These are phyloP conservation scores for Aphanoascus verrucosus DNA, from an alignment of 2,329 filamentous ascomycete genomes.

Conservation along the genomic window DNA sequence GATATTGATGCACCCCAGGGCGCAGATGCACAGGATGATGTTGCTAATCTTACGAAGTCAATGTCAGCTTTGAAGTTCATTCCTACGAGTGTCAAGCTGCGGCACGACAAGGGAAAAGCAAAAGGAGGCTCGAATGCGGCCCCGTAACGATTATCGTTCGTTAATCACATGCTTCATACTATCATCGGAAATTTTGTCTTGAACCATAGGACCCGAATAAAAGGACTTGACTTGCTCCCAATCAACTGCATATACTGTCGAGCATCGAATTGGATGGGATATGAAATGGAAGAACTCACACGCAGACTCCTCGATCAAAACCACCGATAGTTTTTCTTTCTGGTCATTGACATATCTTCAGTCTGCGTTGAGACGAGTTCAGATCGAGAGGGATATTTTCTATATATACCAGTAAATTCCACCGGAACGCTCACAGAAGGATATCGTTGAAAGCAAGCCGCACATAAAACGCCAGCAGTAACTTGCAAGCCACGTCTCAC, in stretches of 20 bases:
- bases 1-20: neutral
- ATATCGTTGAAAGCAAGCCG: too few relatives aligned
- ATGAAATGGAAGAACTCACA: too few relatives aligned
- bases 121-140: neutral
- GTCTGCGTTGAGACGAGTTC: too few relatives aligned
- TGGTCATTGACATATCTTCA: too few relatives aligned
- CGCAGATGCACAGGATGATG: slow-evolving; percentile 22
- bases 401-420: too few relatives aligned
- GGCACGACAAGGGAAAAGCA: slow-evolving; percentile 17
- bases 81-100: slow-evolving; percentile 32
- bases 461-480: neutral
- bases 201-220: neutral
- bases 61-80: slow-evolving; percentile 39
- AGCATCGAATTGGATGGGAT: too few relatives aligned
- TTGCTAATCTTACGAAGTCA: slow-evolving; percentile 32
- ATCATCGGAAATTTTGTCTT: neutral
- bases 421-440: too few relatives aligned
- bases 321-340: neutral
- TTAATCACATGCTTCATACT: neutral
- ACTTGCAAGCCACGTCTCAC: neutral
- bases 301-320: too few relatives aligned
- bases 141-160: neutral
- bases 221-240: neutral
- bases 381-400: neutral
- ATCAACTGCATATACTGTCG: too few relatives aligned